phyloP scores from a whole-genome alignment of 768 basidiomycete species.

The Tubosaeta sp. region DNA sequence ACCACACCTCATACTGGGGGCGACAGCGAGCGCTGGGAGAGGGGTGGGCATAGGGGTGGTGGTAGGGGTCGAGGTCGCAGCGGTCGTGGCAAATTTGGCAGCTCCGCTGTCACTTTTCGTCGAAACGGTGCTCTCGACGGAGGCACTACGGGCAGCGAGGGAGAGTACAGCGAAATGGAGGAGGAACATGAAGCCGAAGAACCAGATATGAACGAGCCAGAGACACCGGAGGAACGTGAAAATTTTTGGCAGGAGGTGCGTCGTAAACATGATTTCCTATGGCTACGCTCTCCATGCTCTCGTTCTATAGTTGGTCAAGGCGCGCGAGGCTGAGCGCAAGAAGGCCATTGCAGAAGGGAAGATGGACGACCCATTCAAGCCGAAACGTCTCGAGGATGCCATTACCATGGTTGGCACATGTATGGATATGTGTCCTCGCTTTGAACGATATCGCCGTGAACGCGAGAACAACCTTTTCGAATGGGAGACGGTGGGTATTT shows the following conservation, averaged over 20 bases:
- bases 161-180: conserved; percentile 33
- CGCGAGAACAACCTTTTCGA: conserved; percentile 82
- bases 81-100: conserved; percentile 37
- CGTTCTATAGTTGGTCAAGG: conserved; percentile 57
- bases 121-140: conserved; percentile 25
- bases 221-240: conserved; percentile 61
- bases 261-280: conserved; percentile 13
- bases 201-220: conserved; percentile 47
- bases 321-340: conserved; percentile 67
- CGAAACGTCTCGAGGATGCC: conserved; percentile 81
- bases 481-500: conserved; percentile 70
- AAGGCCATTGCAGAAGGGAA: conserved; percentile 76
- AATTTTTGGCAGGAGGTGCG: conserved; percentile 69
- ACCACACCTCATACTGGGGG: conserved; percentile 34
- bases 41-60: conserved; percentile 54
- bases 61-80: conserved; percentile 42
- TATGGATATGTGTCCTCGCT: conserved; percentile 90
- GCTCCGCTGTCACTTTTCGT: conserved; percentile 37
- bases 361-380: conserved; percentile 82
- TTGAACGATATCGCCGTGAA: conserved; percentile 88
- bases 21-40: conserved; percentile 59
- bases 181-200: conserved; percentile 29
- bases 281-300: conserved; percentile 20
- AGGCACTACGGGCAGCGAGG: conserved; percentile 31
- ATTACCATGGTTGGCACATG: conserved; percentile 94